Percentiles rank a stretch among this genome's conserved stretches.
Evolutionary conservation across 2,329 filamentous ascomycete genomes (phyloP).

Genomic region (Calonectria hawksworthii): DNA sequence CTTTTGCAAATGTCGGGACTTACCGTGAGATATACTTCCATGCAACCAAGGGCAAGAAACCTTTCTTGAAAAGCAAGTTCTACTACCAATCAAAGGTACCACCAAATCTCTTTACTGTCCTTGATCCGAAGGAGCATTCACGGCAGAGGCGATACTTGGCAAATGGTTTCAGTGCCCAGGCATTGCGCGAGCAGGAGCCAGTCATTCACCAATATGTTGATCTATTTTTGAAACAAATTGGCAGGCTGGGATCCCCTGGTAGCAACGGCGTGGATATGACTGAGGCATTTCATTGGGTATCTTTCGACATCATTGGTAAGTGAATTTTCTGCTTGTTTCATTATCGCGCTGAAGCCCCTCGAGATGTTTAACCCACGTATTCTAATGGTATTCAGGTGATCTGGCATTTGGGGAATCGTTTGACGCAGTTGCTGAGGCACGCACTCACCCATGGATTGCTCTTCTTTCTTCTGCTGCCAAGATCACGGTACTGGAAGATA

Average conservation of each 20-base stretch:
- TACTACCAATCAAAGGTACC: slow-evolving; percentile 10
- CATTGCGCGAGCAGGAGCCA: slow-evolving; percentile 23
- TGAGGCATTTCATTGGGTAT: slow-evolving; percentile 28
- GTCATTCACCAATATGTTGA: slow-evolving; percentile 7
- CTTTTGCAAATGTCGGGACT: slow-evolving; percentile 27
- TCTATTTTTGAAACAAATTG: slow-evolving; percentile 16
- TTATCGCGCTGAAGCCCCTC: no score
- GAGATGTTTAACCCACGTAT: no score
- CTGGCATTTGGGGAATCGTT: slow-evolving; percentile 35
- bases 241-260: not conserved
- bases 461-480: slow-evolving; percentile 8
- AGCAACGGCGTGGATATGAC: slow-evolving; percentile 11
- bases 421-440: slow-evolving; percentile 16
- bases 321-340: no score
- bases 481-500: not conserved
- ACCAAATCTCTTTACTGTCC: slow-evolving; percentile 18
- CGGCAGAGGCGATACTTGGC: slow-evolving; percentile 27
- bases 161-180: slow-evolving; percentile 27
- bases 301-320: slow-evolving; percentile 35
- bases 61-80: slow-evolving; percentile 30
- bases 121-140: slow-evolving; percentile 24
- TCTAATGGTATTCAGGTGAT: no score
- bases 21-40: slow-evolving; percentile 38
- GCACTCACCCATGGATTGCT: slow-evolving; percentile 21
- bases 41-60: slow-evolving; percentile 9